phyloP scores from a whole-genome alignment of 2,329 filamentous ascomycete species.

The Penicillium sp. region DNA sequence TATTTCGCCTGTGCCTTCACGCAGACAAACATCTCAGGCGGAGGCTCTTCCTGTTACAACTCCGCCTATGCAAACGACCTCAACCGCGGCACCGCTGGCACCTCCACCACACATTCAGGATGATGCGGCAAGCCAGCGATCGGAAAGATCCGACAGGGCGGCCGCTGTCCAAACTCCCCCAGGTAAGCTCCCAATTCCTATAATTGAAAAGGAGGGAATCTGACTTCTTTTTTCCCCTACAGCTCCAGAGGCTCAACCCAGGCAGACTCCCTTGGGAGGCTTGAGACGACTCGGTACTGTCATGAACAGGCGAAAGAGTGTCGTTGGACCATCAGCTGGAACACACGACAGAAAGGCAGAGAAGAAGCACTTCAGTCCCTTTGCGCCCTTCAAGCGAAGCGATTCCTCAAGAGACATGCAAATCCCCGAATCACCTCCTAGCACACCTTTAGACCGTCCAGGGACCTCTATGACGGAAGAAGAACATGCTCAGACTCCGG shows the following conservation, averaged over 20 bases:
- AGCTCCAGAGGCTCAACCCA: slow-evolving; percentile 41
- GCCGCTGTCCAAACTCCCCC: slow-evolving; percentile 30
- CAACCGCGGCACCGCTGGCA: slow-evolving; percentile 22
- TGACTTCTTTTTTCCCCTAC: slow-evolving; percentile 4
- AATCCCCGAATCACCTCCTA: slow-evolving; percentile 34
- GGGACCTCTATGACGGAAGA: slow-evolving; percentile 31
- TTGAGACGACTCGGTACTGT: slow-evolving; percentile 48
- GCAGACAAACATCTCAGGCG: slow-evolving; percentile 18
- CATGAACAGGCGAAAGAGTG: slow-evolving; percentile 48
- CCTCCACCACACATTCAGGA: slow-evolving; percentile 44
- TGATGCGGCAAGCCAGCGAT: slow-evolving; percentile 56
- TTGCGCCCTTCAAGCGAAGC: slow-evolving; percentile 42
- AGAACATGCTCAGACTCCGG: slow-evolving; percentile 25
- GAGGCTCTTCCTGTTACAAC: slow-evolving; percentile 12
- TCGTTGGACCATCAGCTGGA: slow-evolving; percentile 35
- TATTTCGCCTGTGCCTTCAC: slow-evolving; percentile 10
- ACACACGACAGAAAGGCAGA: slow-evolving; percentile 31
- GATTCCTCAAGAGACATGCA: slow-evolving; percentile 41
- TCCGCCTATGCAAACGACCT: slow-evolving; percentile 3
- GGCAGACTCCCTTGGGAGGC: slow-evolving; percentile 44
- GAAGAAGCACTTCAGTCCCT: slow-evolving; percentile 44
- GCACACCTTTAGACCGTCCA: slow-evolving; percentile 30
- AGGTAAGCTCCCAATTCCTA: slow-evolving; percentile 27
- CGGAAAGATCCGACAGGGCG: slow-evolving; percentile 44
- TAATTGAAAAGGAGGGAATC: neutral